A percentile compares a stretch with the other conserved stretches of the same genome.
These are phyloP conservation scores for Epichloe bromicola DNA, from an alignment of 2,329 filamentous ascomycete genomes.

Conservation along the genomic window DNA sequence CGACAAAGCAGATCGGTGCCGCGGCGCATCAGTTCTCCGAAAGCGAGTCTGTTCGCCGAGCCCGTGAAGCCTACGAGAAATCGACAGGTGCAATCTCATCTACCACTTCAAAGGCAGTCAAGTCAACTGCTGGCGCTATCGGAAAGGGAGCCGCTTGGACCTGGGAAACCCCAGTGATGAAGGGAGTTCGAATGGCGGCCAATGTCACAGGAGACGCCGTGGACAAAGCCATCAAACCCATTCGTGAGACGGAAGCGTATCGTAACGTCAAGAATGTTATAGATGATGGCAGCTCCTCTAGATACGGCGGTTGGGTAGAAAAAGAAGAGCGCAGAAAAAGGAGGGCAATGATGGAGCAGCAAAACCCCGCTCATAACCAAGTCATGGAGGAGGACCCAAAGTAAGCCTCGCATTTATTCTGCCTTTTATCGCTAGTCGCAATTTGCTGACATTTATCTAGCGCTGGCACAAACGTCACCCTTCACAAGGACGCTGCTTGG, in stretches of 20 bases:
- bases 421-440: neutral
- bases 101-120: constrained; percentile 67
- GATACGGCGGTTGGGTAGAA: constrained; percentile 93
- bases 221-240: constrained; percentile 88
- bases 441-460: constrained; percentile 31
- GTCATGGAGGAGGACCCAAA: constrained; percentile 72
- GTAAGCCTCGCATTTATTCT: constrained; percentile 35
- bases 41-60: constrained; percentile 79
- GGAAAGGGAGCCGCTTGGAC: constrained; percentile 92
- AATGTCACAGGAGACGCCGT: constrained; percentile 75
- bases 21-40: constrained; percentile 85
- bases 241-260: constrained; percentile 87
- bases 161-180: constrained; percentile 89
- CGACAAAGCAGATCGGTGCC: constrained; percentile 84
- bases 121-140: constrained; percentile 73
- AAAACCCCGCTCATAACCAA: constrained; percentile 38
- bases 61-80: constrained; percentile 74
- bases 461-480: constrained; percentile 82
- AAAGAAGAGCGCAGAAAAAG: constrained; percentile 82
- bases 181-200: constrained; percentile 77
- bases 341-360: constrained; percentile 60
- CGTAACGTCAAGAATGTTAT: constrained; percentile 93
- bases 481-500: constrained; percentile 96
- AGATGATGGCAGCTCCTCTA: constrained; percentile 89
- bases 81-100: constrained; percentile 73